Evolutionary conservation across 371 early-diverging fungal genomes (phyloP).

Genomic region (Syncephalastrum racemosum): DNA sequence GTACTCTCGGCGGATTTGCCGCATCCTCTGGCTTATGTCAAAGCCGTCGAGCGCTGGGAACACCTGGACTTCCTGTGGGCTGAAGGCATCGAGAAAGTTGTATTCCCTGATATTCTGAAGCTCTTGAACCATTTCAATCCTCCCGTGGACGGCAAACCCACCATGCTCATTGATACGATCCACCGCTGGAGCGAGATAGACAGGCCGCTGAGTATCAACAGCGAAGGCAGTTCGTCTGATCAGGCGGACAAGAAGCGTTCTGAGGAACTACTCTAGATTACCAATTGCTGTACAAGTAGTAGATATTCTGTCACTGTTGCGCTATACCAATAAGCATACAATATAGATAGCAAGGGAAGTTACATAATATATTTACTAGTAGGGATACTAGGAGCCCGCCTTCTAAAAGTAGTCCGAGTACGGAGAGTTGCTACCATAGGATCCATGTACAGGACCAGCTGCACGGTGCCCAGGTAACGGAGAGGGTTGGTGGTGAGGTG

Average conservation of each 20-base stretch:
- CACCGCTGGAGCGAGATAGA: background rate
- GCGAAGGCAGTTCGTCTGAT: background rate
- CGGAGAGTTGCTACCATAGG: no score
- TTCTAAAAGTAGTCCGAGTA: no score
- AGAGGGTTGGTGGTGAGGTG: slow-evolving; percentile 4
- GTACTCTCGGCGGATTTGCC: slow-evolving; percentile 61
- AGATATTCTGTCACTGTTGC: no score
- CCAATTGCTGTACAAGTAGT: no score
- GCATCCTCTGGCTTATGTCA: slow-evolving; percentile 53
- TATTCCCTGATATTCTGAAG: slow-evolving; percentile 47
- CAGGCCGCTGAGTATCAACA: background rate
- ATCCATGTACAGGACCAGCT: background rate
- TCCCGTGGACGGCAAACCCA: background rate
- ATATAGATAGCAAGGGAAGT: no score
- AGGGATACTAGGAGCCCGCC: no score
- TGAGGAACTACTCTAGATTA: no score
- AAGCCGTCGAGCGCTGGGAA: slow-evolving; percentile 71
- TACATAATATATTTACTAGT: no score
- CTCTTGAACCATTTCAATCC: slow-evolving; percentile 43
- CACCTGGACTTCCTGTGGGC: slow-evolving; percentile 85
- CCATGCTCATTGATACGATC: no score
- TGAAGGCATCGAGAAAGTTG: slow-evolving; percentile 49
- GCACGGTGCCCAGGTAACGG: slow-evolving; percentile 3
- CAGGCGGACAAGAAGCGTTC: no score
- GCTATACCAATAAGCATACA: no score